Conservation (phyloP, 2,329 filamentous ascomycete species). For the Aureobasidium vineae region DNA sequence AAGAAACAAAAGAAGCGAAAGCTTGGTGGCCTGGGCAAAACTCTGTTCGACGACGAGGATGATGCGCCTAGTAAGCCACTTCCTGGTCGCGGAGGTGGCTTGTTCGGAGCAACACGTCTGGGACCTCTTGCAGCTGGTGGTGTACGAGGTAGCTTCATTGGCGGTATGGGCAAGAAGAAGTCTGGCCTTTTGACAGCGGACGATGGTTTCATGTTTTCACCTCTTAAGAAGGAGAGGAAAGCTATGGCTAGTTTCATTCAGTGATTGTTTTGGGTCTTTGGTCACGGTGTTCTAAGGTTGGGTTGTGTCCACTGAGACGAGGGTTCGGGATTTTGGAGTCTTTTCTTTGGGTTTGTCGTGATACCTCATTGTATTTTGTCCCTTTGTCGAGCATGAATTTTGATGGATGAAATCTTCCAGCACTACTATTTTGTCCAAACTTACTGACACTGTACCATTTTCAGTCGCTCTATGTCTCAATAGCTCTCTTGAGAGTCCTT, state of each 20-base stretch:
- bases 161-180: conserved; percentile 30
- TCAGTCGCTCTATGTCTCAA: too few species aligned
- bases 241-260: conserved; percentile 27
- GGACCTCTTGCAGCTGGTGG: conserved; percentile 37
- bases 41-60: conserved; percentile 44
- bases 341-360: not conserved
- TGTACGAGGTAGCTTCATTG: conserved; percentile 28
- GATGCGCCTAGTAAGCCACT: conserved; percentile 34
- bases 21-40: conserved; percentile 41
- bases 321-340: not conserved
- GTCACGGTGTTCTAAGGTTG: not conserved
- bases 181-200: conserved; percentile 36
- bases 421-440: not conserved
- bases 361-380: conserved; percentile 5
- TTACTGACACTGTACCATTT: too few species aligned
- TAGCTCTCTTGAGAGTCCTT: not conserved
- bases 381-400: not conserved
- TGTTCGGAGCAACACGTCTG: conserved; percentile 36
- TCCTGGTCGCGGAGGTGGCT: conserved; percentile 31
- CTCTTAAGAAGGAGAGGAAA: conserved; percentile 36
- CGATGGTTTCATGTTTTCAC: conserved; percentile 42
- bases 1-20: conserved; percentile 41
- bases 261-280: not conserved
- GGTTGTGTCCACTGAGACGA: not conserved
- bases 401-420: not conserved